phyloP scores from a whole-genome alignment of 1,284 basidiomycete genomes.

The Agroathelia rolfsii region DNA sequence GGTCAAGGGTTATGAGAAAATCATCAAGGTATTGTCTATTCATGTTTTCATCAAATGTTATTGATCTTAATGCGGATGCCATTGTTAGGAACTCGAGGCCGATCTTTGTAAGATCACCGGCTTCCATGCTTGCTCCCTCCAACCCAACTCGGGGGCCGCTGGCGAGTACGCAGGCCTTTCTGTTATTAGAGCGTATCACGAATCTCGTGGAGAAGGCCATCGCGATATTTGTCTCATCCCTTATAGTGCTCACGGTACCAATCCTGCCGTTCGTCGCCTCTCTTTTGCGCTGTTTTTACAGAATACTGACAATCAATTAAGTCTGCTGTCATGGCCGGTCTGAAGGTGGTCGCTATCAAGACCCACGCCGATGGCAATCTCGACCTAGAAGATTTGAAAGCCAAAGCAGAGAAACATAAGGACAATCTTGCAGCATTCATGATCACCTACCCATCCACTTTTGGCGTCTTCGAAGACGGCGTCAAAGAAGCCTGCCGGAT shows the following conservation, averaged over 20 bases:
- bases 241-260: slow-evolving; percentile 92
- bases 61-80: too few relatives aligned
- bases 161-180: slow-evolving; percentile 94
- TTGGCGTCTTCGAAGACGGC: slow-evolving; percentile 93
- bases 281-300: slow-evolving; percentile 1
- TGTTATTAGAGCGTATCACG: slow-evolving; percentile 91
- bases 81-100: slow-evolving; percentile 68
- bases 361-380: slow-evolving; percentile 81
- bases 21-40: slow-evolving; percentile 60
- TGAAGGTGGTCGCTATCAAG: slow-evolving; percentile 94
- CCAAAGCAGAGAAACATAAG: slow-evolving; percentile 87
- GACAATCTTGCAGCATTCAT: slow-evolving; percentile 93
- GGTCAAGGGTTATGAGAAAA: slow-evolving; percentile 76
- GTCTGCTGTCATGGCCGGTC: slow-evolving; percentile 95
- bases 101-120: slow-evolving; percentile 94
- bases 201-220: slow-evolving; percentile 77
- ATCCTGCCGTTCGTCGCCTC: slow-evolving; percentile 69
- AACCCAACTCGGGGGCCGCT: slow-evolving; percentile 96
- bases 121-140: slow-evolving; percentile 88
- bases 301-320: slow-evolving; percentile 22
- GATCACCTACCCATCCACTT: slow-evolving; percentile 95
- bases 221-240: slow-evolving; percentile 93
- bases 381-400: slow-evolving; percentile 77
- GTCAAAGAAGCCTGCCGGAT: slow-evolving; percentile 89
- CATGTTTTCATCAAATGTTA: too few relatives aligned